These are phyloP conservation scores for Talaromyces piceae DNA, from an alignment of 2,329 filamentous ascomycete species.

Conservation along the genomic window DNA sequence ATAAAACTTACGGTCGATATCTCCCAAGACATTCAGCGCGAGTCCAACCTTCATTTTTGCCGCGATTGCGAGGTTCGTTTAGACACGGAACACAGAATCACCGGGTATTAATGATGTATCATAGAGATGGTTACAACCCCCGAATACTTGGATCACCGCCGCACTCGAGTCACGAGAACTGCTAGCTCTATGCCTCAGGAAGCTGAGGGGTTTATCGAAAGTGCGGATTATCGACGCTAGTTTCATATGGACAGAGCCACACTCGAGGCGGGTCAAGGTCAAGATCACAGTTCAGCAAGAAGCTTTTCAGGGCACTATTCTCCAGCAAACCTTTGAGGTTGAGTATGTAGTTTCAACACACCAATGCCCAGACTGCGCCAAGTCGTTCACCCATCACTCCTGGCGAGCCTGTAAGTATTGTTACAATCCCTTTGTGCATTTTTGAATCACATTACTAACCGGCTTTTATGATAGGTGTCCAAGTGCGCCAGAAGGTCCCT, in stretches of 20 bases:
- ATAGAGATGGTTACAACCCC: conserved; percentile 75
- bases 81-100: not conserved
- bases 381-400: conserved; percentile 93
- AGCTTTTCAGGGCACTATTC: conserved; percentile 56
- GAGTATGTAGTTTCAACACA: conserved; percentile 84
- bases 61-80: conserved; percentile 66
- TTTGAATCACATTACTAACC: not conserved
- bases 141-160: conserved; percentile 77
- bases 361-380: conserved; percentile 90
- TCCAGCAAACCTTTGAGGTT: conserved; percentile 95
- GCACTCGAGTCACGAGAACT: conserved; percentile 83
- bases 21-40: conserved; percentile 81
- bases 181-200: conserved; percentile 82
- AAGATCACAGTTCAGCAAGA: conserved; percentile 87
- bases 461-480: conserved; percentile 48
- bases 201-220: conserved; percentile 77
- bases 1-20: conserved; percentile 93
- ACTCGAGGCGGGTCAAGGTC: conserved; percentile 84
- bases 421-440: conserved; percentile 20
- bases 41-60: conserved; percentile 85
- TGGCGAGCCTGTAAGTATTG: conserved; percentile 59
- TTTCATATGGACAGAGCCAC: conserved; percentile 98
- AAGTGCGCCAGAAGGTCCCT: conserved; percentile 92
- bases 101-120: not conserved
- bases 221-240: conserved; percentile 91